phyloP scores from a whole-genome alignment of 192 early-diverging fungal species.

The Neocallimastix lanati region DNA sequence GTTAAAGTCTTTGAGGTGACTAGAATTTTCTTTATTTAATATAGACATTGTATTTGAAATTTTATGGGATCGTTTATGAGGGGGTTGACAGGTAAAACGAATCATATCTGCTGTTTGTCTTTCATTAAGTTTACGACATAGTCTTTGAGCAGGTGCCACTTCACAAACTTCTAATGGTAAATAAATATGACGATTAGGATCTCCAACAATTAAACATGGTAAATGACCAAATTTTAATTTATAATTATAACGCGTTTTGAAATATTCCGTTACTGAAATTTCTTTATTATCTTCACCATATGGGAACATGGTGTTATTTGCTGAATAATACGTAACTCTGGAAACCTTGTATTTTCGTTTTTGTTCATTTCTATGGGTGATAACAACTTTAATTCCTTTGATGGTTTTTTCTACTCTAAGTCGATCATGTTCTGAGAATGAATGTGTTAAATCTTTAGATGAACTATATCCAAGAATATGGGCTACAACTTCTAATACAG shows the following conservation, averaged over 20 bases:
- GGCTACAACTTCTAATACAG: constrained; percentile 48
- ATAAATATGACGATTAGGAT: constrained; percentile 27
- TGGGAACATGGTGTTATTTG: constrained; percentile 50
- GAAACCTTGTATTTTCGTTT: constrained; percentile 54
- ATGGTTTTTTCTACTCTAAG: constrained; percentile 4
- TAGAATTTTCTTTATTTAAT: constrained; percentile 42
- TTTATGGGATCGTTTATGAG: constrained; percentile 63
- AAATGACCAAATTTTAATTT: constrained; percentile 54
- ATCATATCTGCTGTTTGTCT: constrained; percentile 88
- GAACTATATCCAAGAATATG: constrained; percentile 28
- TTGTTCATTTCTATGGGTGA: constrained; percentile 37
- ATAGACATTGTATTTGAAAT: constrained; percentile 52
- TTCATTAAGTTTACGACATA: constrained; percentile 65
- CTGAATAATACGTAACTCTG: constrained; percentile 44
- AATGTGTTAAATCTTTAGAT: too few species aligned
- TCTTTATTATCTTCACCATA: constrained; percentile 20
- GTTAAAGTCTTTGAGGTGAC: constrained; percentile 58
- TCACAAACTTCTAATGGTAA: constrained; percentile 85
- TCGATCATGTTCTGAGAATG: too few species aligned
- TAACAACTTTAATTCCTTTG: constrained; percentile 26
- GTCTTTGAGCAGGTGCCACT: constrained; percentile 64
- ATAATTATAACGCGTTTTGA: constrained; percentile 49
- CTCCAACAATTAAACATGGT: constrained; percentile 61
- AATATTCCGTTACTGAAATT: constrained; percentile 64
- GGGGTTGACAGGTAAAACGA: constrained; percentile 69